Conservation (phyloP, 768 basidiomycete species). For the Serendipita sp. region DNA sequence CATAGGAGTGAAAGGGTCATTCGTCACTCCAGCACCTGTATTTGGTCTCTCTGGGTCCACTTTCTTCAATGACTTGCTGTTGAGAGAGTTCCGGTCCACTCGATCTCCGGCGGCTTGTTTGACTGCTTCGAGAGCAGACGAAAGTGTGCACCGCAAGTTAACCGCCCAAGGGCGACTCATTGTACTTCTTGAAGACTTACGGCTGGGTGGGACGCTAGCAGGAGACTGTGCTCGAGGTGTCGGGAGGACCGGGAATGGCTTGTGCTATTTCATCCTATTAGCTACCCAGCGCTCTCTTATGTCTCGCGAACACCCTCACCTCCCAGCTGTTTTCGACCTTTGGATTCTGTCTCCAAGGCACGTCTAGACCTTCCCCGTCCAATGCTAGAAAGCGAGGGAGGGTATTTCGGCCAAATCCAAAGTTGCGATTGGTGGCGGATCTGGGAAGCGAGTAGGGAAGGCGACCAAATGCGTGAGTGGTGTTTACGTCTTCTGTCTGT, state of each 20-base stretch:
- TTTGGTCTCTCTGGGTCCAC: too few relatives aligned
- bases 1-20: not conserved
- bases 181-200: not conserved
- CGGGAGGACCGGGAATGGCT: not conserved
- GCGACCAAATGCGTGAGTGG: too few relatives aligned
- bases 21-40: not conserved
- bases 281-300: not conserved
- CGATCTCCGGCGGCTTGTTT: not conserved
- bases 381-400: constrained; percentile 22
- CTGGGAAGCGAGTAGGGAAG: too few relatives aligned
- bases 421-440: not conserved
- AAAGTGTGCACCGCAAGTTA: not conserved
- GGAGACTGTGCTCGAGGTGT: not conserved
- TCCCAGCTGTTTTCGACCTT: too few relatives aligned
- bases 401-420: not conserved
- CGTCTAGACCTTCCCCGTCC: constrained; percentile 18
- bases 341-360: constrained; percentile 18
- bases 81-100: not conserved
- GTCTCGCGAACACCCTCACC: not conserved
- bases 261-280: not conserved
- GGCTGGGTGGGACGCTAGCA: not conserved
- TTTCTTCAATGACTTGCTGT: too few relatives aligned
- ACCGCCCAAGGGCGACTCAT: not conserved
- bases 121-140: not conserved
- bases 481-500: too few relatives aligned